Percentiles rank a stretch among this genome's conserved stretches.
Conservation (phyloP, 2,329 filamentous ascomycete species). For the Fonsecaea nubica region DNA sequence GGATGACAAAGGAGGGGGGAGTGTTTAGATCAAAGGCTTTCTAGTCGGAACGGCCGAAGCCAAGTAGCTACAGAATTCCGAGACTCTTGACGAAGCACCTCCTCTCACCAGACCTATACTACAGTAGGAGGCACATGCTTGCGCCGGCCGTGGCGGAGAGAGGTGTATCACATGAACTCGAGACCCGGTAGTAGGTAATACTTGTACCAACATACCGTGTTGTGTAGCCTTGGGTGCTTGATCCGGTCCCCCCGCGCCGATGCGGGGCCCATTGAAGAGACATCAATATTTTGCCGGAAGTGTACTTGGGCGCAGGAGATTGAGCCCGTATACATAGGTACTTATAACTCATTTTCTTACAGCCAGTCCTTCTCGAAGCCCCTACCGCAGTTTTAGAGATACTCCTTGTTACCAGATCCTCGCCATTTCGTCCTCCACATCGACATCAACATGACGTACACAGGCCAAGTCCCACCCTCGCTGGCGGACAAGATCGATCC, state of each 20-base stretch:
- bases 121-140: background rate
- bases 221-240: background rate
- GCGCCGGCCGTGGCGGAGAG: background rate
- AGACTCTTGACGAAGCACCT: background rate
- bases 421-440: background rate
- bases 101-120: background rate
- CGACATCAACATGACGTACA: slow-evolving; percentile 31
- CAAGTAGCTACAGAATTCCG: background rate
- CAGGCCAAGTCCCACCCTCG: slow-evolving; percentile 24
- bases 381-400: too few relatives aligned
- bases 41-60: background rate
- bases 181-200: too few relatives aligned
- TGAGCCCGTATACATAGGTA: background rate
- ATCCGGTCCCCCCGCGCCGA: background rate
- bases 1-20: too few relatives aligned
- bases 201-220: background rate
- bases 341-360: background rate
- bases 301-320: too few relatives aligned
- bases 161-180: too few relatives aligned
- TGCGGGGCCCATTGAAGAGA: too few relatives aligned
- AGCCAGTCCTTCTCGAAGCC: background rate
- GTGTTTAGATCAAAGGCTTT: background rate
- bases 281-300: too few relatives aligned
- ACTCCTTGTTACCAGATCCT: too few relatives aligned
- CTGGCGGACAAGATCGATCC: slow-evolving; percentile 27